Percentiles rank a stretch among this genome's conserved stretches.
Conservation (phyloP, 2,329 filamentous ascomycete species). For the Penicillium vulpinum region DNA sequence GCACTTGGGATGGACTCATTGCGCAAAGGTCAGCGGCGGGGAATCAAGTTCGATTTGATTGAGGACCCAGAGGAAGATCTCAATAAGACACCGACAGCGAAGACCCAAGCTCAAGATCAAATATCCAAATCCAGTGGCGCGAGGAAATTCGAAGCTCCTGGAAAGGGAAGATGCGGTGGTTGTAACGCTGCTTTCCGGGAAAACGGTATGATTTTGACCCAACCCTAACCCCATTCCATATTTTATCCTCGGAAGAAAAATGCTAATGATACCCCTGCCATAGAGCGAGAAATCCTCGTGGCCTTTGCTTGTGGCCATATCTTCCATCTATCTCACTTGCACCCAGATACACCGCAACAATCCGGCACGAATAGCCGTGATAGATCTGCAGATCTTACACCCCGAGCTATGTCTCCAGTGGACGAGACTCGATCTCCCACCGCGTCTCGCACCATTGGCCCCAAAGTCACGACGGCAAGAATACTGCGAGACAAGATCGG, state of each 20-base stretch:
- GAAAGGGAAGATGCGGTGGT: slow-evolving; percentile 39
- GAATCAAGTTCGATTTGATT: slow-evolving; percentile 82
- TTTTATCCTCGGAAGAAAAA: background rate
- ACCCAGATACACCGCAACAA: slow-evolving; percentile 38
- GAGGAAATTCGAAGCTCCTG: slow-evolving; percentile 1
- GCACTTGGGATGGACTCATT: slow-evolving; percentile 77
- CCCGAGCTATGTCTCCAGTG: slow-evolving; percentile 23
- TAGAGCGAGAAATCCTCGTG: slow-evolving; percentile 58
- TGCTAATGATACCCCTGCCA: background rate
- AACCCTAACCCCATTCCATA: background rate
- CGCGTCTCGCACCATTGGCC: slow-evolving; percentile 64
- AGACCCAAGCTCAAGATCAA: slow-evolving; percentile 13
- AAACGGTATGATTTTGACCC: slow-evolving; percentile 33
- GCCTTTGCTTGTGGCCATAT: slow-evolving; percentile 70
- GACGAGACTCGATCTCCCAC: slow-evolving; percentile 31
- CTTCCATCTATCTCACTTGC: slow-evolving; percentile 63
- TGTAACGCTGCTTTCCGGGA: slow-evolving; percentile 40
- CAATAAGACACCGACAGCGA: slow-evolving; percentile 16
- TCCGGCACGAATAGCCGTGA: slow-evolving; percentile 21
- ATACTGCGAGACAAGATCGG: slow-evolving; percentile 70
- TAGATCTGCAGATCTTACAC: slow-evolving; percentile 24
- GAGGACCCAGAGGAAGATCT: slow-evolving; percentile 19
- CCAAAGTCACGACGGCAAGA: slow-evolving; percentile 84
- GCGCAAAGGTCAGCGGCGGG: slow-evolving; percentile 75
- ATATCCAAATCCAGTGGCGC: slow-evolving; percentile 10